These are phyloP conservation scores for Jamesozyma spencerorum DNA, from an alignment of 805 yeast genomes.

Conservation along the genomic window DNA sequence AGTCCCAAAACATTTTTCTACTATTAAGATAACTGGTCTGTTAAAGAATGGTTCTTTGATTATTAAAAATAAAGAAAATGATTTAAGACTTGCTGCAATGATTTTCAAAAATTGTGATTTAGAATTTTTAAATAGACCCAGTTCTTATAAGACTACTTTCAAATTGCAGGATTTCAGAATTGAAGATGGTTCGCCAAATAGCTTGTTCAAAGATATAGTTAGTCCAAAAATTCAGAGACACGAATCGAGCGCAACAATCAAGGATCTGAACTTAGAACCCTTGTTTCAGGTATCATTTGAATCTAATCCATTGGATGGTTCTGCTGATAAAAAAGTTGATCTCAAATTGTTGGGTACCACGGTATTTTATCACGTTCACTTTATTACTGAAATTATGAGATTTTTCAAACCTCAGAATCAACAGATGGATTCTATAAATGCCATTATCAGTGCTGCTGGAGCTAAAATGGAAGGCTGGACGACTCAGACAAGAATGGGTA, in stretches of 20 bases:
- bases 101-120: conserved; percentile 75
- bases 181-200: conserved; percentile 73
- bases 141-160: conserved; percentile 63
- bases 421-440: conserved; percentile 81
- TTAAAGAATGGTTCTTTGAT: conserved; percentile 72
- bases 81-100: conserved; percentile 57
- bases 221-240: conserved; percentile 54
- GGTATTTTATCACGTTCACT: conserved; percentile 76
- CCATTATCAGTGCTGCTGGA: conserved; percentile 89
- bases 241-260: background rate
- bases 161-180: conserved; percentile 73
- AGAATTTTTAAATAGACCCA: conserved; percentile 66
- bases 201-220: conserved; percentile 80
- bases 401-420: conserved; percentile 84
- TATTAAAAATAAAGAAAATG: conserved; percentile 33
- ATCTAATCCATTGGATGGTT: conserved; percentile 71
- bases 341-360: conserved; percentile 81
- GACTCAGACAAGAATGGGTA: conserved; percentile 79
- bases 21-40: conserved; percentile 56
- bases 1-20: conserved; percentile 63
- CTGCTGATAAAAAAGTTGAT: conserved; percentile 70
- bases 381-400: conserved; percentile 60
- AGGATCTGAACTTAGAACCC: conserved; percentile 32
- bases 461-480: conserved; percentile 88
- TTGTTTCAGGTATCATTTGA: conserved; percentile 80